phyloP scores from a whole-genome alignment of 495 filamentous ascomycete species.

The Penicillium ochrochloron region DNA sequence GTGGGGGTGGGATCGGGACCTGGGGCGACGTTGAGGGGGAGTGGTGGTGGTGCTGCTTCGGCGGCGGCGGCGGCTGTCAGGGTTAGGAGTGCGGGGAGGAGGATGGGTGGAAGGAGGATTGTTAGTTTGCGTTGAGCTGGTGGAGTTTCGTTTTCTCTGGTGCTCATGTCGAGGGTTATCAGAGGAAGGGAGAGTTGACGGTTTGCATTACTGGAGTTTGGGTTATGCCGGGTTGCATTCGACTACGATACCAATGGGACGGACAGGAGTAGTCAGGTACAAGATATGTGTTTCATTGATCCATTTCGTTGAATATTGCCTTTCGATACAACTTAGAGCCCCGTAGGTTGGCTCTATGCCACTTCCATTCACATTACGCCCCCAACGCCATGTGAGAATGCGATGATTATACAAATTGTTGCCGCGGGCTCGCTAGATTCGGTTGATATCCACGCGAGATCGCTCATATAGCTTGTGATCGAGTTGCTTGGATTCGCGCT shows the following conservation, averaged over 20 bases:
- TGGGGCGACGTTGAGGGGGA: slow-evolving; percentile 50
- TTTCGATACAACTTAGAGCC: background rate
- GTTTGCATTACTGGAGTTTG: slow-evolving; percentile 8
- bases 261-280: background rate
- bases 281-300: slow-evolving; percentile 27
- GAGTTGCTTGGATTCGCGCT: slow-evolving; percentile 61
- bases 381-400: slow-evolving; percentile 32
- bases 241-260: slow-evolving; percentile 21
- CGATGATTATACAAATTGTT: slow-evolving; percentile 28
- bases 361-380: slow-evolving; percentile 8
- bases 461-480: slow-evolving; percentile 79
- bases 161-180: no score
- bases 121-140: slow-evolving; percentile 42
- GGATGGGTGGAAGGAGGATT: slow-evolving; percentile 45
- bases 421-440: slow-evolving; percentile 57
- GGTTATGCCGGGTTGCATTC: slow-evolving; percentile 12
- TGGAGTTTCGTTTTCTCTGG: background rate
- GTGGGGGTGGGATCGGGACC: slow-evolving; percentile 51
- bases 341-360: background rate
- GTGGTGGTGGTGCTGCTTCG: slow-evolving; percentile 30
- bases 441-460: slow-evolving; percentile 81
- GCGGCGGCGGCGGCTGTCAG: slow-evolving; percentile 26
- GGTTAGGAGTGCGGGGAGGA: slow-evolving; percentile 35
- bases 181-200: no score
- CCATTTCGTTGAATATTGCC: slow-evolving; percentile 28